These are phyloP conservation scores for Russula compacta DNA, from an alignment of 768 basidiomycete genomes.

Conservation along the genomic window DNA sequence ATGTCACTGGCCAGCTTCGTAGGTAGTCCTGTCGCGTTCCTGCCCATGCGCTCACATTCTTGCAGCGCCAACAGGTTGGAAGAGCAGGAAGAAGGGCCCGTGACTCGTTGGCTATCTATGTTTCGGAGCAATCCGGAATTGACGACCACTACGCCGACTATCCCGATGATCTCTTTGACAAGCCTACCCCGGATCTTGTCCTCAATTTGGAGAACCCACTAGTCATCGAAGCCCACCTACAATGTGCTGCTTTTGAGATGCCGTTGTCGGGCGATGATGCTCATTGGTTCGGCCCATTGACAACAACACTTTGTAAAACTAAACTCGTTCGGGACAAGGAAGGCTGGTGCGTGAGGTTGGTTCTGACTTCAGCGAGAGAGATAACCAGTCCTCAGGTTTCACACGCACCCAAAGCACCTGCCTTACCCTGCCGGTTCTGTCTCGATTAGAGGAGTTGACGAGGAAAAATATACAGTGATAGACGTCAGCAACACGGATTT, in stretches of 20 bases:
- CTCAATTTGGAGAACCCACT: slow-evolving; percentile 67
- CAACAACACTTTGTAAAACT: slow-evolving; percentile 50
- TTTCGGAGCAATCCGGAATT: slow-evolving; percentile 58
- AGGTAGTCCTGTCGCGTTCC: slow-evolving; percentile 17
- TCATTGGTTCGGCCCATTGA: slow-evolving; percentile 60
- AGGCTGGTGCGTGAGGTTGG: slow-evolving; percentile 50
- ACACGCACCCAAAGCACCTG: slow-evolving; percentile 68
- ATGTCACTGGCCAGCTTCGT: slow-evolving; percentile 74
- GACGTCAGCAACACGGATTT: slow-evolving; percentile 42
- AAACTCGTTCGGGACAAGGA: slow-evolving; percentile 61
- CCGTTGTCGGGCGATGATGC: slow-evolving; percentile 60
- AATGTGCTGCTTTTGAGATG: slow-evolving; percentile 85
- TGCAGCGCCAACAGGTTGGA: slow-evolving; percentile 80
- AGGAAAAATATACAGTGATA: slow-evolving; percentile 71
- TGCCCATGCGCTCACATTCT: neutral
- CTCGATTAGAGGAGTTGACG: slow-evolving; percentile 64
- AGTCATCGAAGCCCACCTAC: slow-evolving; percentile 75
- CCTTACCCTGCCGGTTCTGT: slow-evolving; percentile 69
- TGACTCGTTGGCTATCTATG: slow-evolving; percentile 68
- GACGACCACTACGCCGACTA: slow-evolving; percentile 67
- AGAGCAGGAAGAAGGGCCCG: slow-evolving; percentile 74
- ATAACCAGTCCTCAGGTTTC: slow-evolving; percentile 46
- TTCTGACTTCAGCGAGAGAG: neutral
- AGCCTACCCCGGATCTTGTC: slow-evolving; percentile 49
- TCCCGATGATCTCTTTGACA: slow-evolving; percentile 62